Conservation (phyloP, 2,329 filamentous ascomycete genomes). For the Cordyceps militaris region DNA sequence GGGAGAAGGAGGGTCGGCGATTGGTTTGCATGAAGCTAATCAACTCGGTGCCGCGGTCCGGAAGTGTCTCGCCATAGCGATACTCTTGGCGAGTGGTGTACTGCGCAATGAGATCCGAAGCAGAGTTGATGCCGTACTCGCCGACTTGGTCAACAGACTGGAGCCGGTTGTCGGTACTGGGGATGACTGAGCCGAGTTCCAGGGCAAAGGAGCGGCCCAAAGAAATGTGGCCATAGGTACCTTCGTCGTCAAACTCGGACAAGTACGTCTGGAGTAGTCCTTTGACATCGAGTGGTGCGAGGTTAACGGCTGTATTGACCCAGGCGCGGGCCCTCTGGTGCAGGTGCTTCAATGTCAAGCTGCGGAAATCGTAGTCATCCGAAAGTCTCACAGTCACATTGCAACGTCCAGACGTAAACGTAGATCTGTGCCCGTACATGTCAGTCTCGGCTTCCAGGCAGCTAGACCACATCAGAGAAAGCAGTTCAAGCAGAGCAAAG, state of each 20-base stretch:
- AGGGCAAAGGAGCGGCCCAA: slow-evolving; percentile 89
- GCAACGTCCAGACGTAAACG: slow-evolving; percentile 69
- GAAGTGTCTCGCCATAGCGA: slow-evolving; percentile 71
- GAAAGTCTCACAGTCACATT: slow-evolving; percentile 84
- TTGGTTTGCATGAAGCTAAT: slow-evolving; percentile 52
- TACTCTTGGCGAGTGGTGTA: slow-evolving; percentile 97
- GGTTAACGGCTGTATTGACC: slow-evolving; percentile 72
- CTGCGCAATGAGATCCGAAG: slow-evolving; percentile 92
- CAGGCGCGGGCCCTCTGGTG: slow-evolving; percentile 71
- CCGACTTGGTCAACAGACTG: slow-evolving; percentile 72
- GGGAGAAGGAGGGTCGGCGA: slow-evolving; percentile 44
- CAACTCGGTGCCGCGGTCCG: slow-evolving; percentile 61
- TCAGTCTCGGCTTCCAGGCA: slow-evolving; percentile 93
- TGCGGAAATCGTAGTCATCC: slow-evolving; percentile 80
- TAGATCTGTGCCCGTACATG: slow-evolving; percentile 79
- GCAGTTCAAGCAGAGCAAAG: slow-evolving; percentile 84
- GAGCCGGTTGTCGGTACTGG: slow-evolving; percentile 77
- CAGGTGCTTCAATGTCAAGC: slow-evolving; percentile 69
- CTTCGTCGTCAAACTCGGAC: slow-evolving; percentile 89
- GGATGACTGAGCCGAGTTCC: slow-evolving; percentile 83
- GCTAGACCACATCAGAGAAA: slow-evolving; percentile 91
- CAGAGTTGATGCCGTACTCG: slow-evolving; percentile 74
- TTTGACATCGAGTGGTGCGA: slow-evolving; percentile 89
- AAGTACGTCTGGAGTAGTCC: slow-evolving; percentile 93
- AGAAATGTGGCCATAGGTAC: slow-evolving; percentile 83